Base-by-base conservation (phyloP, 2,329 filamentous ascomycete species). In the Sporothrix inflata region DNA sequence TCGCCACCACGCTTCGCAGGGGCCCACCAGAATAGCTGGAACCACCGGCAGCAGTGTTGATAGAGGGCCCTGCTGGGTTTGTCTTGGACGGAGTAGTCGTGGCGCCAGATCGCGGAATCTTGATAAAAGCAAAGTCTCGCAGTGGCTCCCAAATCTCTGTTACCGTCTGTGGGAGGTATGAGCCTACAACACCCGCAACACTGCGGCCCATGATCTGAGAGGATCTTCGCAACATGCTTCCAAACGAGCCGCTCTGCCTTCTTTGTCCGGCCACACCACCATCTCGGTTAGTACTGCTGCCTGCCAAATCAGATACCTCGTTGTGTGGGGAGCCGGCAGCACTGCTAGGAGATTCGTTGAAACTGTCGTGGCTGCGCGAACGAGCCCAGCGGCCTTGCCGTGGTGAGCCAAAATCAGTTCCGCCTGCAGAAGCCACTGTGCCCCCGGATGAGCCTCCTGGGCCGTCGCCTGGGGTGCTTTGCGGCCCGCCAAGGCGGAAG, bases 101-200 rank as follows among this genome's bases (percentile, higher is more conserved):
- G 16, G 82, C 74, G 2, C 82, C 74, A 72, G 78, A 77, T 78
- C 92, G 93, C 16, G 95, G 95, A 65, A 99, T 89, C 80, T 96
- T 97, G 78, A 98, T 94, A 86, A 93, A 98, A 1, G 96, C 96
- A 82, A 99, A 99, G 81, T 99, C 96, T 71, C 96, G 89, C 73
- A 92, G 85, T 0, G 96, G 96, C 78, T 99, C 96, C 94, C 94
- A 98, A 87, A 98, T 98, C 82, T 98, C 95, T 1, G 95, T 95
- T 4, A 99, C 94, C 1, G 94, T 95, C 78, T 92, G 92, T 0
- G 96, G 96, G 1, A 99, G 85, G 79, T 99, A 99, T 0, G 93
- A 94, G 4, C 94, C 94, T 42, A 98, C 91, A 8, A 94, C 94
- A 5, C 93, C 93, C 21, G 93, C 95, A 73, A 99, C 91, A 30